Base-by-base conservation (phyloP, 2,329 filamentous ascomycete genomes). In the Aureobasidium leucospermi region DNA sequence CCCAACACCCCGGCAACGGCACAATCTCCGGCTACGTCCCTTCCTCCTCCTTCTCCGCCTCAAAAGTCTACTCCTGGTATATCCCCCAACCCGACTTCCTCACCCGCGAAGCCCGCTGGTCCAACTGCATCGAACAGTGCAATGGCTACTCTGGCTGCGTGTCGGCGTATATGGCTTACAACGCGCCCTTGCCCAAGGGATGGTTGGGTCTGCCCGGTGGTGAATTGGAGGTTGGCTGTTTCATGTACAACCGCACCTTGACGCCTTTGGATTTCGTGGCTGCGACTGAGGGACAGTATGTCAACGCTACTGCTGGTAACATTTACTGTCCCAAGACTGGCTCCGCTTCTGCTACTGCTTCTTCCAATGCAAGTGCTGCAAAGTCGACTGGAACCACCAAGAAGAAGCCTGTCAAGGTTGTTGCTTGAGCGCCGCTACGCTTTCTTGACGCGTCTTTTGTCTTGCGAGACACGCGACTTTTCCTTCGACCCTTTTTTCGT, bases 41-140 rank as follows among this genome's bases (percentile, higher is more conserved):
- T 6, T 60, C 67, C 28, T 59, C 67, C 38, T 63, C 56, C 52
- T 42, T 42, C 31, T 63, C 67, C 60, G 49, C 63, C 19, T 63
- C 69, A 19, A 71, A 70, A 45, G 61, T 69, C 55, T 69, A 67
- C 62, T 64, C 67, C 11, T 72, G 71, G 65, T 75, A 74, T 61
- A 66, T 69, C 16, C 63, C 68, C 4, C 63, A 63, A 42, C 63
- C 69, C 2, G 61, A 67, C 16, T 56, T 53, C 31, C 28, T 45
- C 9, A 55, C 60, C 19, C 58, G 60, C 19, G 32, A 39, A 3
- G 52, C 61, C 6, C 63, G 65, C 55, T 67, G 67, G 13, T 55
- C 67, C 57, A 68, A 72, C 55, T 76, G 74, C 61, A 66, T 71
- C 3, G 57, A 75, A 61, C 74, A 76, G 61, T 76, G 74, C 65